Conservation (phyloP, 2,329 filamentous ascomycete species). For the Diaporthe longicolla region DNA sequence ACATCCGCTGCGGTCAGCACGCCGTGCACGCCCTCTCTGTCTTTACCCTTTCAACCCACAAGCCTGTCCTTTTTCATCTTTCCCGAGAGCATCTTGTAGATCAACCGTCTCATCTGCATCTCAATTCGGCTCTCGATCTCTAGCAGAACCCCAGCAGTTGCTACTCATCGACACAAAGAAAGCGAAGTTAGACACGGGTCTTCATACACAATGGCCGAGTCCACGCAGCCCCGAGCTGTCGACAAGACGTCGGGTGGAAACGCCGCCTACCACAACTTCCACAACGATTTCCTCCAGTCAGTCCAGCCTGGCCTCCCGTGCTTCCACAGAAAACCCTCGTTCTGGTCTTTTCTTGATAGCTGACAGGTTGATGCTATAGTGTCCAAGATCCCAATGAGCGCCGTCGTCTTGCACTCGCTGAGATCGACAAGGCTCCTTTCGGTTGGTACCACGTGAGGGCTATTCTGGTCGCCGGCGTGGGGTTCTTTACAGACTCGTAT, state of each 20-base stretch:
- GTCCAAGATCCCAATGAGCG: conserved; percentile 82
- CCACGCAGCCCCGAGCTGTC: conserved; percentile 39
- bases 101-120: background rate
- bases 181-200: background rate
- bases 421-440: conserved; percentile 86
- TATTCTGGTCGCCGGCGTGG: conserved; percentile 83
- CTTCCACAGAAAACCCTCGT: no score
- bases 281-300: conserved; percentile 76
- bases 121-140: background rate
- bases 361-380: background rate
- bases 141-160: background rate
- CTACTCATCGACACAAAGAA: background rate
- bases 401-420: conserved; percentile 81
- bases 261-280: conserved; percentile 81
- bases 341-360: background rate
- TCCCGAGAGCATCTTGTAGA: conserved; percentile 11
- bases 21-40: background rate
- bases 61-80: background rate
- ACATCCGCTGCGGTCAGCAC: conserved; percentile 21
- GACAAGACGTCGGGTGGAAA: conserved; percentile 74
- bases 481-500: conserved; percentile 86
- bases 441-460: conserved; percentile 88
- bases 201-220: conserved; percentile 44
- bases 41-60: conserved; percentile 1
- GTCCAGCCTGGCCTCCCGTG: background rate